A percentile compares a stretch with the other conserved stretches of the same genome.
Evolutionary conservation across 768 basidiomycete genomes (phyloP).

Genomic region (Strobilomyces echinocephalus): DNA sequence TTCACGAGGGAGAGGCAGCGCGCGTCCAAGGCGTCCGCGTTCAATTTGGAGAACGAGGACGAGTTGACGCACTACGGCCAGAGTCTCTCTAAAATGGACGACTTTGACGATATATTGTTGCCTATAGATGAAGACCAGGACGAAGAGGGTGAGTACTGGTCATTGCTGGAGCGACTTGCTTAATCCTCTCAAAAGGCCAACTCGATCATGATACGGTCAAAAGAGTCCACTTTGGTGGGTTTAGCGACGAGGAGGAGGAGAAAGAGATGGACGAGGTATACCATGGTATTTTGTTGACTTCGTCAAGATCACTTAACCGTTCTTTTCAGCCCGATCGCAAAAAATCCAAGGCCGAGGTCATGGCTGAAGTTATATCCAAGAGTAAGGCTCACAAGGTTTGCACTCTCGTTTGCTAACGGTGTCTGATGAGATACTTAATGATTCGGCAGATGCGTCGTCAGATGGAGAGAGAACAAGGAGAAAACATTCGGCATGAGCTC

Average conservation of each 20-base stretch:
- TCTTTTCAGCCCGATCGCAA: slow-evolving; percentile 66
- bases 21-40: slow-evolving; percentile 65
- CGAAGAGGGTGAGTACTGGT: slow-evolving; percentile 35
- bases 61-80: slow-evolving; percentile 91
- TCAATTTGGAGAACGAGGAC: slow-evolving; percentile 90
- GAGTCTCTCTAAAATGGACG: slow-evolving; percentile 78
- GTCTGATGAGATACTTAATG: too few species aligned
- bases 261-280: slow-evolving; percentile 44
- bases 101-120: slow-evolving; percentile 67
- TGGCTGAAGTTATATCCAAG: slow-evolving; percentile 97
- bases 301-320: not conserved
- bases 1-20: slow-evolving; percentile 89
- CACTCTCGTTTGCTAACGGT: not conserved
- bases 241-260: slow-evolving; percentile 61
- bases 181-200: slow-evolving; percentile 43
- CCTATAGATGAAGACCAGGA: slow-evolving; percentile 53
- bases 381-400: slow-evolving; percentile 91
- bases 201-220: slow-evolving; percentile 65
- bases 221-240: slow-evolving; percentile 81
- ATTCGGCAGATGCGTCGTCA: slow-evolving; percentile 71
- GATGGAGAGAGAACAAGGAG: slow-evolving; percentile 80
- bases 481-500: slow-evolving; percentile 79
- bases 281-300: slow-evolving; percentile 1
- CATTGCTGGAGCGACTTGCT: not conserved
- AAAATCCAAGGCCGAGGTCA: slow-evolving; percentile 92